These are phyloP conservation scores for Clonostachys byssicola DNA, from an alignment of 2,329 filamentous ascomycete genomes.

Conservation along the genomic window DNA sequence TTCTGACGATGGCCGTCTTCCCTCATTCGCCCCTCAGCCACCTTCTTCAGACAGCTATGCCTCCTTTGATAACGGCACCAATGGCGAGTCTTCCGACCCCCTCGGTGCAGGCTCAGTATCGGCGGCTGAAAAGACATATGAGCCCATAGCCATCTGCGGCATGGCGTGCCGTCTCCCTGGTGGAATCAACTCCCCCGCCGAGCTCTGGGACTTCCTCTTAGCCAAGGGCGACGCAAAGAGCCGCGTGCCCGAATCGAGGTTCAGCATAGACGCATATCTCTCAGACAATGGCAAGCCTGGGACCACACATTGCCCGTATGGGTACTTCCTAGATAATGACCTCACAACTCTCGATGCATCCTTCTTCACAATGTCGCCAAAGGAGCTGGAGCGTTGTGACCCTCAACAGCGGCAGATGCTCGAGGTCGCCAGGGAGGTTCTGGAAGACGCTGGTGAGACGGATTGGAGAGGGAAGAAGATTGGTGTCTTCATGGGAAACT, in stretches of 20 bases:
- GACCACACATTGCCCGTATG: slow-evolving; percentile 7
- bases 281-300: slow-evolving; percentile 21
- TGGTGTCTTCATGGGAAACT: slow-evolving; percentile 25
- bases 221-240: slow-evolving; percentile 25
- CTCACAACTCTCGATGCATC: slow-evolving; percentile 22
- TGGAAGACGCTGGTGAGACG: slow-evolving; percentile 19
- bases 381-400: slow-evolving; percentile 31
- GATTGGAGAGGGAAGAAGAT: slow-evolving; percentile 16
- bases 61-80: neutral
- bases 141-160: slow-evolving; percentile 33
- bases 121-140: neutral
- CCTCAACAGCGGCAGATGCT: slow-evolving; percentile 34
- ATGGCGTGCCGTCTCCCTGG: slow-evolving; percentile 31
- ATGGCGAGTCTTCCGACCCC: neutral
- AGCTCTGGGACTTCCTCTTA: slow-evolving; percentile 25
- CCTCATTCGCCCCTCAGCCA: neutral
- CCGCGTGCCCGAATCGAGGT: slow-evolving; percentile 11
- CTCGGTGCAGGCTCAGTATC: neutral
- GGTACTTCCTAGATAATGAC: slow-evolving; percentile 29
- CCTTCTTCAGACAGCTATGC: neutral
- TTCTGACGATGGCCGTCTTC: neutral
- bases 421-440: slow-evolving; percentile 30
- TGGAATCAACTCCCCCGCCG: slow-evolving; percentile 20
- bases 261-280: slow-evolving; percentile 12
- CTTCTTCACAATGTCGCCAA: slow-evolving; percentile 30